phyloP scores from a whole-genome alignment of 805 yeast genomes.

The Ogataea allantospora region DNA sequence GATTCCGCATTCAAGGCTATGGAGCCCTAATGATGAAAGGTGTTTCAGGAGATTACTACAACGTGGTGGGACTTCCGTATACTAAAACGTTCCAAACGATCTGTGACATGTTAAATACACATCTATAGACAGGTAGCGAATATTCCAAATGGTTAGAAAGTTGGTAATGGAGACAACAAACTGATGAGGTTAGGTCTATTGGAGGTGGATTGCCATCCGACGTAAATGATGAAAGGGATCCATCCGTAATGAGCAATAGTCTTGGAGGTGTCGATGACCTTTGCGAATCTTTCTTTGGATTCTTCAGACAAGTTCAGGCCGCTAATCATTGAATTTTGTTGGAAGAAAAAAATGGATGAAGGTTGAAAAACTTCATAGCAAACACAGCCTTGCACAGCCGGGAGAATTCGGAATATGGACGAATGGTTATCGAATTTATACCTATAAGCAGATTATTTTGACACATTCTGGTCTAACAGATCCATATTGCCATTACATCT shows the following conservation, averaged over 20 bases:
- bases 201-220: slow-evolving; percentile 81
- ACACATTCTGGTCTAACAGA: too few relatives aligned
- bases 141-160: slow-evolving; percentile 43
- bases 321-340: slow-evolving; percentile 30
- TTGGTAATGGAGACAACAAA: slow-evolving; percentile 77
- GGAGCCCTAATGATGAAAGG: slow-evolving; percentile 64
- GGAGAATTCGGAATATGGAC: too few relatives aligned
- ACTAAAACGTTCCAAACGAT: slow-evolving; percentile 44
- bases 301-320: slow-evolving; percentile 45
- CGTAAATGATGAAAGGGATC: slow-evolving; percentile 90
- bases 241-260: slow-evolving; percentile 94
- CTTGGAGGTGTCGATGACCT: slow-evolving; percentile 77
- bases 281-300: slow-evolving; percentile 79
- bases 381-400: too few relatives aligned
- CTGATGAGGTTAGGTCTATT: slow-evolving; percentile 80
- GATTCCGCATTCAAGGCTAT: slow-evolving; percentile 76
- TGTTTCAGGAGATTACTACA: slow-evolving; percentile 78
- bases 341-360: slow-evolving; percentile 3
- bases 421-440: too few relatives aligned
- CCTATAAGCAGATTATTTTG: too few relatives aligned
- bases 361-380: slow-evolving; percentile 2
- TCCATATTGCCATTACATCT: too few relatives aligned
- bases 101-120: slow-evolving; percentile 18
- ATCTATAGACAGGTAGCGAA: slow-evolving; percentile 11
- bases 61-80: slow-evolving; percentile 86